Evolutionary conservation across 768 basidiomycete genomes (phyloP), one percentile per base, ranked within the genome.

Genomic region (Amyloporia xantha): DNA sequence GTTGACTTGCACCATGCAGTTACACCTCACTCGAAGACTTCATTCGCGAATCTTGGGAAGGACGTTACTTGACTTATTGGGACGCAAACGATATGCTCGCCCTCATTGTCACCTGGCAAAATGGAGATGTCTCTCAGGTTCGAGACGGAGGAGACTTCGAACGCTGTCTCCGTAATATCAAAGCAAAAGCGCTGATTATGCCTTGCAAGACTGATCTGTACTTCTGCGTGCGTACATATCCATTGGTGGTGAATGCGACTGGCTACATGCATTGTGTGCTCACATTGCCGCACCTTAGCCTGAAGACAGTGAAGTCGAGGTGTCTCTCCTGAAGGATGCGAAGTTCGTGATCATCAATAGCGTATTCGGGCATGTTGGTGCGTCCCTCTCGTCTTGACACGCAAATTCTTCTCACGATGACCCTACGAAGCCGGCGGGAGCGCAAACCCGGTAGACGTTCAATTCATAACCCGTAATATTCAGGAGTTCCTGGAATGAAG

Each of bases 151-250:
- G 73, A 13, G 65, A 77, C 54, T 66, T 75, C 23, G 66, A 59
- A 40, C 65, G 64, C 35, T 70, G 71, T 39, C 56, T 79, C 41
- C 51, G 61, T 3, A 58, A 54, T 15, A 75, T 77, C 62, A 73
- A 71, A 51, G 76, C 76, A 3, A 72, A 68, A 48, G 76, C 73
- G 12, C 54, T 79, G 40, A 70, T 79, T 43, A 75, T 79, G 75
- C 76, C 77, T 5, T 75, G 71, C 53, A 77, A 76, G 64, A 79
- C 75, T 4, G 77, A 80, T 51, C 61, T 79, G 37, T 78, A 78
- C 57, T 80, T 80, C 59, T 68, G 78, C 27, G 73, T 74, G 49
- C 54, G 46, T 44, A 33, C 15, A 7, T 20, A n/a, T 11, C 7
- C 42, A 6, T 26, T 11, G 9, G 25, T 11, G 15, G 9, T 20